Evolutionary conservation across 164 flowering plant species (phyloP).

Genomic region (Stephania yunnanensis): DNA sequence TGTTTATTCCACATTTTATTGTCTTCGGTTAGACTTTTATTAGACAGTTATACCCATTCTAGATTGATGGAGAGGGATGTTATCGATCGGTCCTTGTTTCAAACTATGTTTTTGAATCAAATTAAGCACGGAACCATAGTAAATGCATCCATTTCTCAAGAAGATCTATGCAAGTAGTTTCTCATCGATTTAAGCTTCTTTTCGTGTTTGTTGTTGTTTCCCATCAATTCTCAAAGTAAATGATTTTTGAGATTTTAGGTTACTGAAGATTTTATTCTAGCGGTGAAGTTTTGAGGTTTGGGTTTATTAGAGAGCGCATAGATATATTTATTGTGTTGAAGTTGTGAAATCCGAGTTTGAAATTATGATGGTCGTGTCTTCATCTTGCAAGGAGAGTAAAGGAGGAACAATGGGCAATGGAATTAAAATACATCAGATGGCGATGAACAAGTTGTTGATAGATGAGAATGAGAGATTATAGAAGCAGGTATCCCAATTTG

Average conservation of each 20-base stretch:
- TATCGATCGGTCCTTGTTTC: background rate
- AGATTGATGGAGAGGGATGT: background rate
- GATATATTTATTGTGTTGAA: too few relatives aligned
- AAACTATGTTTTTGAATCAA: background rate
- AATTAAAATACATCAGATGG: conserved; percentile 51
- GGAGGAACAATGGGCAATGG: conserved; percentile 61
- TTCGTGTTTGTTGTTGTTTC: conserved; percentile 36
- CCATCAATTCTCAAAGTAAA: background rate
- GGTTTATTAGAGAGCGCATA: background rate
- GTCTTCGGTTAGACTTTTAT: too few relatives aligned
- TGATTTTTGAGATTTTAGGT: conserved; percentile 1
- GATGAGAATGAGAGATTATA: conserved; percentile 24
- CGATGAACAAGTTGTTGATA: conserved; percentile 24
- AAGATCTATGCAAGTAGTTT: conserved; percentile 14
- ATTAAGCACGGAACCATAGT: background rate
- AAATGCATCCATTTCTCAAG: conserved; percentile 8
- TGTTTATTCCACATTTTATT: too few relatives aligned
- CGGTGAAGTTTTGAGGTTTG: background rate
- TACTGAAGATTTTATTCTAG: too few relatives aligned
- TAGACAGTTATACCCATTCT: too few relatives aligned
- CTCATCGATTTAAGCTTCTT: conserved; percentile 19
- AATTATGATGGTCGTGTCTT: conserved; percentile 42
- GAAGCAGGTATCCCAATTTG: conserved; percentile 24
- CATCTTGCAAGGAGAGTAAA: conserved; percentile 84
- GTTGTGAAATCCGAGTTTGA: conserved; percentile 5